Evolutionary conservation across 345 rosid species (phyloP).

Genomic region (Sapria himalayana): DNA sequence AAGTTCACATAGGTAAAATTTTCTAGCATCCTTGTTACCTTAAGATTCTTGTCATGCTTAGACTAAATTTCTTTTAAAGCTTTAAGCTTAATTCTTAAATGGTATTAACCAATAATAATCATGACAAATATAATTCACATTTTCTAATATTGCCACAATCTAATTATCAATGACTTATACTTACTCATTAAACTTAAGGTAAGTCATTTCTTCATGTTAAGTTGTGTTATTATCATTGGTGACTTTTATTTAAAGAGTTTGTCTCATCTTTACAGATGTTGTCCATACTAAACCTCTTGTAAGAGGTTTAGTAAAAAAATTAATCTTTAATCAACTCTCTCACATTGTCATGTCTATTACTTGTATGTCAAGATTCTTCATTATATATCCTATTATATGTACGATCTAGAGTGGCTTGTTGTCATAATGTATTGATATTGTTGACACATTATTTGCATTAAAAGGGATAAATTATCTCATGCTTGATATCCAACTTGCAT

Average conservation of each 20-base stretch:
- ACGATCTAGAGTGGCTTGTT: not conserved
- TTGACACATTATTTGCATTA: not conserved
- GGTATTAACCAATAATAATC: not conserved
- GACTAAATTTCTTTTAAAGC: not conserved
- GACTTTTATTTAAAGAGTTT: not conserved
- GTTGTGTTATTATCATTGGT: not conserved
- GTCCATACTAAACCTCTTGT: not conserved
- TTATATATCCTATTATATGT: not conserved
- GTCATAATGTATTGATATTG: not conserved
- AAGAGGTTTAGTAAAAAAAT: conserved; percentile 2
- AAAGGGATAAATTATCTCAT: not conserved
- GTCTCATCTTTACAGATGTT: not conserved
- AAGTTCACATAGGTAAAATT: not conserved
- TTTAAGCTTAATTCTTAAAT: not conserved
- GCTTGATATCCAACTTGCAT: conserved; percentile 2
- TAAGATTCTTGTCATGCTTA: not conserved
- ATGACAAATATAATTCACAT: not conserved
- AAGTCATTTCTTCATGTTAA: not conserved
- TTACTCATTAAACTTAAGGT: not conserved
- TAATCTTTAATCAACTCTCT: not conserved
- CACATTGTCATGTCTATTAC: not conserved
- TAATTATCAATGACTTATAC: not conserved
- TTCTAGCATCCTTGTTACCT: not conserved
- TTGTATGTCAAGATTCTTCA: not conserved
- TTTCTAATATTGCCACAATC: not conserved